Conservation (phyloP, 495 filamentous ascomycete species). For the Xylaria cubensis region DNA sequence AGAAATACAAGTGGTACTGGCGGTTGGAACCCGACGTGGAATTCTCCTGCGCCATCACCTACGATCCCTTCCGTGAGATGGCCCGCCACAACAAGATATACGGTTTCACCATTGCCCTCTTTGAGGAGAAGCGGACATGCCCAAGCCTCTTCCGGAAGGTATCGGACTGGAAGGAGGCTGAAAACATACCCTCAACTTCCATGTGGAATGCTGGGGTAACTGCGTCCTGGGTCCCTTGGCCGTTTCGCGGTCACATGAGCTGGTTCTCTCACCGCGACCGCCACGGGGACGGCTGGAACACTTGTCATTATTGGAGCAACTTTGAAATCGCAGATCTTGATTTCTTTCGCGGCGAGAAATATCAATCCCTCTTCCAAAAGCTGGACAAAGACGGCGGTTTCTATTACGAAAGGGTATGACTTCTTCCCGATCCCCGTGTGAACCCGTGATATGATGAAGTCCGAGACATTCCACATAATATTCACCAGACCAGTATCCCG, state of each 20-base stretch:
- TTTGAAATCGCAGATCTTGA: constrained; percentile 63
- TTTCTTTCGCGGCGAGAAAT: constrained; percentile 56
- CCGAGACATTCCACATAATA: neutral
- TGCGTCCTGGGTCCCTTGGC: constrained; percentile 50
- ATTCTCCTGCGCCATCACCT: constrained; percentile 60
- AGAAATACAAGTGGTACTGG: constrained; percentile 61
- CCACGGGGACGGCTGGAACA: constrained; percentile 53
- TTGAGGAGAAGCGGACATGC: constrained; percentile 57
- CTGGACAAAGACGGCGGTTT: constrained; percentile 59
- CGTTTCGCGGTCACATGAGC: constrained; percentile 44
- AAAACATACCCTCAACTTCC: constrained; percentile 39
- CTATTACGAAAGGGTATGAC: constrained; percentile 57
- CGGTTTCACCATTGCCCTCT: constrained; percentile 59
- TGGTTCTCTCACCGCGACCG: constrained; percentile 47
- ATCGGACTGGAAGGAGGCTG: constrained; percentile 50
- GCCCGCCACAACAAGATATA: constrained; percentile 57
- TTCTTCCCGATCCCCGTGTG: neutral
- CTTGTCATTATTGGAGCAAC: constrained; percentile 66
- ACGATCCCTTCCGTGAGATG: constrained; percentile 64
- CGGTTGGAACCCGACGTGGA: constrained; percentile 60
- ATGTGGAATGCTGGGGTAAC: constrained; percentile 50
- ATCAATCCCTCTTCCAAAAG: constrained; percentile 55
- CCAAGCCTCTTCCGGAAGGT: constrained; percentile 56
- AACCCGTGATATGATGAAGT: neutral
- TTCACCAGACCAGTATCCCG: neutral